Evolutionary conservation across 139 green algal species (phyloP).

Genomic region (Chlorella sp.): DNA sequence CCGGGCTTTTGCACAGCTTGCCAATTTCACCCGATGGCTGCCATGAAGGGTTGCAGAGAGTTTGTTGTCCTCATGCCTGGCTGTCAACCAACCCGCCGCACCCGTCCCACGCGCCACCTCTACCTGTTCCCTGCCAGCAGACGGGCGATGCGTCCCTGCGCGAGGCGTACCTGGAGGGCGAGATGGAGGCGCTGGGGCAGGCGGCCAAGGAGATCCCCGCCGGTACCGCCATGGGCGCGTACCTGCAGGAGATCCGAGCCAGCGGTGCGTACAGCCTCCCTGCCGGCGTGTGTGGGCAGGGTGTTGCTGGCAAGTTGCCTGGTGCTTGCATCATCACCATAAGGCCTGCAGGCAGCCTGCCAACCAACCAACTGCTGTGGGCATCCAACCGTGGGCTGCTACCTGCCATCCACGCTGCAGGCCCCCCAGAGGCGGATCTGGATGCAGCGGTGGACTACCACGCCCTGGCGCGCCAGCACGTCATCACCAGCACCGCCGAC

Average conservation of each 20-base stretch:
- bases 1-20: no score
- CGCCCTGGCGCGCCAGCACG: slow-evolving; percentile 33
- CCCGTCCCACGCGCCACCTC: neutral
- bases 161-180: slow-evolving; percentile 45
- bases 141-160: slow-evolving; percentile 1
- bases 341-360: neutral
- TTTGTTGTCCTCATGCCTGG: no score
- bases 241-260: slow-evolving; percentile 38
- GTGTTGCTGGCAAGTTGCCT: neutral
- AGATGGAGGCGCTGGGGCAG: slow-evolving; percentile 51
- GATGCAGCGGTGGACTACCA: slow-evolving; percentile 31
- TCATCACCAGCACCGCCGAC: no score
- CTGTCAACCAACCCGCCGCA: no score
- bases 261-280: neutral
- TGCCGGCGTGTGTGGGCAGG: neutral
- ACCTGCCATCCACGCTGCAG: neutral
- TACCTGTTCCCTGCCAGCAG: neutral
- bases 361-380: no score
- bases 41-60: no score
- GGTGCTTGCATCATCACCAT: neutral
- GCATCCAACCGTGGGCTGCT: no score
- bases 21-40: no score
- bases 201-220: slow-evolving; percentile 42
- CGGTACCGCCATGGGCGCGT: slow-evolving; percentile 29
- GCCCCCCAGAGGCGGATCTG: neutral